These are phyloP conservation scores for Aspergillus fumigatus DNA, from an alignment of 2,329 filamentous ascomycete genomes.

Conservation along the genomic window DNA sequence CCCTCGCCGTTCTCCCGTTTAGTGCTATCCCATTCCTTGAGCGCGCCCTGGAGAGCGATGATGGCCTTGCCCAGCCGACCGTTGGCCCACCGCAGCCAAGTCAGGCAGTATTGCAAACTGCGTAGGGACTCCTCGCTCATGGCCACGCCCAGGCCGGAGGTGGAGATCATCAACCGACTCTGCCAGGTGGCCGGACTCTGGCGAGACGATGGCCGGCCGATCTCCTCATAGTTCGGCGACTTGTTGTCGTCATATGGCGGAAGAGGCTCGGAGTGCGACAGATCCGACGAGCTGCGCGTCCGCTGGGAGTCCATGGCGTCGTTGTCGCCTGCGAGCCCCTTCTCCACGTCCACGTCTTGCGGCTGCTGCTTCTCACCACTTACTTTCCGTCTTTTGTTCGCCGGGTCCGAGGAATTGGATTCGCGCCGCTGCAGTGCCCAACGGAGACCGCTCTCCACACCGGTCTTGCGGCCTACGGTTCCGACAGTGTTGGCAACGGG, in stretches of 20 bases:
- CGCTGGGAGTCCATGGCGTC: conserved; percentile 16
- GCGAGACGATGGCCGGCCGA: conserved; percentile 30
- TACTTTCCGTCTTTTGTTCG: conserved; percentile 43
- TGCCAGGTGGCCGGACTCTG: conserved; percentile 58
- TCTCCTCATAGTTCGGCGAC: conserved; percentile 70
- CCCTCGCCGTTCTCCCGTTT: conserved; percentile 24
- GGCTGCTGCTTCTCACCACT: conserved; percentile 27
- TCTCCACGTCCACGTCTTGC: conserved; percentile 48
- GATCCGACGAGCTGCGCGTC: conserved; percentile 56
- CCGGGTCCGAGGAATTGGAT: conserved; percentile 29
- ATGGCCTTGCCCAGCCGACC: conserved; percentile 74
- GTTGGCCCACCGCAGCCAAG: conserved; percentile 76
- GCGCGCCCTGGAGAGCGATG: conserved; percentile 64
- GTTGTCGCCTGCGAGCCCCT: conserved; percentile 23
- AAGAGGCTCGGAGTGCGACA: conserved; percentile 67
- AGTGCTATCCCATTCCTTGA: conserved; percentile 75
- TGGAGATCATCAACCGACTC: conserved; percentile 80
- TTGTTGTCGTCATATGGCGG: conserved; percentile 79
- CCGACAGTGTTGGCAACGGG: conserved; percentile 84
- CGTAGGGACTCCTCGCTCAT: conserved; percentile 85
- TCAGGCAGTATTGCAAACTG: conserved; percentile 78
- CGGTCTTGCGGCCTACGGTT: conserved; percentile 76
- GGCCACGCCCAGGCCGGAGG: conserved; percentile 82
- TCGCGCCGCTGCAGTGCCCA: conserved; percentile 64
- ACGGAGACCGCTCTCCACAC: conserved; percentile 79